These are phyloP conservation scores for Gomphus bonarii DNA, from an alignment of 1,284 basidiomycete species.

Conservation along the genomic window DNA sequence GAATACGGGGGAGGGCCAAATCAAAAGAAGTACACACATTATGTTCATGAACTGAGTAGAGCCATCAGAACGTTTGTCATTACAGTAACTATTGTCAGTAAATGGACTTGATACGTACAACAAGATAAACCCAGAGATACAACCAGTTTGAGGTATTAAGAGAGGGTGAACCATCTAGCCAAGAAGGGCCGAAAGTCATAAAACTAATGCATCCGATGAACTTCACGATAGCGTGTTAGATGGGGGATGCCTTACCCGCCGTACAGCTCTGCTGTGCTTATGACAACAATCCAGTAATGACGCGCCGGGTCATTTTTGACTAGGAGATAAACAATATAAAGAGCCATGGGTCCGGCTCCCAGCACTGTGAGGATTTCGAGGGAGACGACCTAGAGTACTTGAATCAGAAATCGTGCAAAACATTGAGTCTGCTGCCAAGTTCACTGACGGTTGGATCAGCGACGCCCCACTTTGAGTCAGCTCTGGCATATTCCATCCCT, in stretches of 20 bases:
- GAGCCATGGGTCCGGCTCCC: slow-evolving; percentile 62
- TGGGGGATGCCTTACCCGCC: slow-evolving; percentile 44
- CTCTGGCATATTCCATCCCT: slow-evolving; percentile 63
- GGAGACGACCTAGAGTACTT: slow-evolving; percentile 39
- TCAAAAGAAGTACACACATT: slow-evolving; percentile 37
- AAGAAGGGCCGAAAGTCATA: slow-evolving; percentile 83
- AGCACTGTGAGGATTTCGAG: slow-evolving; percentile 76
- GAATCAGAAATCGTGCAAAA: background rate
- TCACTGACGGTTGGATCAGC: slow-evolving; percentile 51
- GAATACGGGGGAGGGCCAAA: slow-evolving; percentile 12
- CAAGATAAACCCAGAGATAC: slow-evolving; percentile 36
- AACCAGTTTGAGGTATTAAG: slow-evolving; percentile 57
- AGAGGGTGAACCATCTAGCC: slow-evolving; percentile 66
- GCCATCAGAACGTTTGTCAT: background rate
- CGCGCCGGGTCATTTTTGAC: slow-evolving; percentile 52
- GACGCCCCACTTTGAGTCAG: slow-evolving; percentile 71
- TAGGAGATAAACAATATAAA: slow-evolving; percentile 57
- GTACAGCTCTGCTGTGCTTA: slow-evolving; percentile 67
- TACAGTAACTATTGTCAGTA: background rate
- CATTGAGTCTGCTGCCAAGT: background rate
- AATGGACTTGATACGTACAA: slow-evolving; percentile 22
- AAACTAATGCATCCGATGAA: slow-evolving; percentile 31
- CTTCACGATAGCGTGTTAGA: background rate
- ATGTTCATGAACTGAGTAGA: slow-evolving; percentile 71
- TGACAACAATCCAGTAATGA: slow-evolving; percentile 72